A percentile compares a stretch with the other conserved stretches of the same genome.
Conservation (phyloP, 305 asterid species). For the Fraxinus paxiana region DNA sequence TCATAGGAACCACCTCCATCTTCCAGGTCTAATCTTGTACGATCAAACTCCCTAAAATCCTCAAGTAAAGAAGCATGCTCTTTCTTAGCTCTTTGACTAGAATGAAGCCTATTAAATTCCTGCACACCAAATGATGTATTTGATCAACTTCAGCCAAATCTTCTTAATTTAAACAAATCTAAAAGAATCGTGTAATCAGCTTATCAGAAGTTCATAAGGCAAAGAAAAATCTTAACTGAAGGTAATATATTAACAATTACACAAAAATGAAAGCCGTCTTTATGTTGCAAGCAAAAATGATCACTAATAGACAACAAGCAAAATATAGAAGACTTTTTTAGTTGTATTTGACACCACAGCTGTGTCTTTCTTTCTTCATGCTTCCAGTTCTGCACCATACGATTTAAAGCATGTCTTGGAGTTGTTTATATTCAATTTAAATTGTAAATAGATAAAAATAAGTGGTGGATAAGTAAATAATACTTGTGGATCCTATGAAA, state of each 20-base stretch:
- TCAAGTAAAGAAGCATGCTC: constrained; percentile 95
- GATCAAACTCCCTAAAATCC: constrained; percentile 94
- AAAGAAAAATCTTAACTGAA: not conserved
- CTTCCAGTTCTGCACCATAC: not conserved
- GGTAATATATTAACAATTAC: not conserved
- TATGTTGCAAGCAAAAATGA: not conserved
- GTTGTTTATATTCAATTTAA: not conserved
- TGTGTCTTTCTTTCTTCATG: not conserved
- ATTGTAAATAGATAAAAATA: not conserved
- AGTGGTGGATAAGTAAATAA: not conserved
- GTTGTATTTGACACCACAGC: not conserved
- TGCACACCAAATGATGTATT: constrained; percentile 27
- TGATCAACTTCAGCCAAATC: constrained; percentile 22
- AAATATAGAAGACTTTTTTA: not conserved
- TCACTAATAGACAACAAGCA: not conserved
- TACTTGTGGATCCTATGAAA: not conserved
- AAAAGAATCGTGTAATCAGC: not conserved
- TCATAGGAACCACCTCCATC: constrained; percentile 84
- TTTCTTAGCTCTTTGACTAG: constrained; percentile 84
- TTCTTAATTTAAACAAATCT: constrained; percentile 18
- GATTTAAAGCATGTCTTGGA: not conserved
- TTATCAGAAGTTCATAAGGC: not conserved
- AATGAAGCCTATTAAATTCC: constrained; percentile 88
- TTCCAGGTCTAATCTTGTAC: constrained; percentile 87
- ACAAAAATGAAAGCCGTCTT: not conserved